Base-by-base conservation (phyloP, 2,329 filamentous ascomycete species). In the Apiospora koreana region DNA sequence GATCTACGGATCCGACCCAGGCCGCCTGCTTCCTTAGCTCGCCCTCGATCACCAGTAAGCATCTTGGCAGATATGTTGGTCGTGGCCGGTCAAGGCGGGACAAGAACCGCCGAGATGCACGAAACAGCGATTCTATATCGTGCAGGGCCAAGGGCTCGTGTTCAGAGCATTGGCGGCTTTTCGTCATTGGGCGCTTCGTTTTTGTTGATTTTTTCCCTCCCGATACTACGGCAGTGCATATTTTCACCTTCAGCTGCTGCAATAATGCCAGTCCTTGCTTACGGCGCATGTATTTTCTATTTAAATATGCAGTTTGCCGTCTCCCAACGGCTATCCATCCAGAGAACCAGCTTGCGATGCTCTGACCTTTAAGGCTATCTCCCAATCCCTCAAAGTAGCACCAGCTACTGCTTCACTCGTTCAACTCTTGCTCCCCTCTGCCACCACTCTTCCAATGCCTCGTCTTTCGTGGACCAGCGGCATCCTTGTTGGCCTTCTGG, bases 131-230 rank as follows among this genome's bases (percentile, higher is more conserved):
- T 6, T 31, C 25, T 28, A 62, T n/a, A 62, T 38, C 54, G 54
- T 67, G 65, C 65, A 67, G 42, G 25, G 41, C 42, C 65, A 67
- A 67, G 65, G 45, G 23, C 42, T 67, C 65, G 65, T 67, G 65
- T 67, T 67, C 31, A 62, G 31, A 58, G 31, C 3, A 62, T 62
- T 62, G 54, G 54, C 54, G 8, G 16, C 35, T 62, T 35, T 21
- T 16, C 16, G 16, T 31, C 16, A 35, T 58, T 58, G 50, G 50
- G 25, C 35, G 50, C 54, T 62, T 62, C 31, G 54, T 62, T 62
- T 62, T 62, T 35, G 54, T 62, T 62, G 54, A 21, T 62, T 38
- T 18, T 62, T 38, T 38, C 21, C 6, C 43, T n/a, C 4, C 54
- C 25, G 23, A 50, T 50, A 50, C 35, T 28, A 16, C 12, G 28